A percentile compares a stretch with the other conserved stretches of the same genome.
phyloP scores from a whole-genome alignment of 2,329 filamentous ascomycete species.

The Cytospora leucostoma region DNA sequence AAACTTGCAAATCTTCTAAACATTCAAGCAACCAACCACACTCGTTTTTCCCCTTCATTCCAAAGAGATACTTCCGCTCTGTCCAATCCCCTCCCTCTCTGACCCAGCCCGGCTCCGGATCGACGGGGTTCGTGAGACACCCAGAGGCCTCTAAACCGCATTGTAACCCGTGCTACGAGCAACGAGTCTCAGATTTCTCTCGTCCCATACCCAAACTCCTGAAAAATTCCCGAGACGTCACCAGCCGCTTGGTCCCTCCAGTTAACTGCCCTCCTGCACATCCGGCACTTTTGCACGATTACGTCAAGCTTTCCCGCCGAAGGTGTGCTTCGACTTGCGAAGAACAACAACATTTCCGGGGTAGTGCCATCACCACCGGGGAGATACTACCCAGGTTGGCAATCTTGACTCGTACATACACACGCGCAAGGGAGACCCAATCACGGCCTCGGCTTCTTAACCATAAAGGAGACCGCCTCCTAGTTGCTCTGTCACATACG shows the following conservation, averaged over 20 bases:
- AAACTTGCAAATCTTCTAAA: not conserved
- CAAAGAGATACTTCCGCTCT: not conserved
- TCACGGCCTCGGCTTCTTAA: not conserved
- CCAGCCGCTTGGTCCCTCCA: not conserved
- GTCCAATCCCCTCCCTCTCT: not conserved
- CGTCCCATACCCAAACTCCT: slow-evolving; percentile 19
- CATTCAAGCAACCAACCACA: not conserved
- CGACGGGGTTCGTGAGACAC: slow-evolving; percentile 36
- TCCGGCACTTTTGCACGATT: not conserved
- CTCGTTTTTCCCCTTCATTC: not conserved
- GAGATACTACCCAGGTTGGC: not conserved
- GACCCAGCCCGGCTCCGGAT: slow-evolving; percentile 1
- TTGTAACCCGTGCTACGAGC: slow-evolving; percentile 29
- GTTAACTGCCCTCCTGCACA: not conserved
- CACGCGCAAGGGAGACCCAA: not conserved
- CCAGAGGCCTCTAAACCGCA: slow-evolving; percentile 29
- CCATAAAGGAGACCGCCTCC: not conserved
- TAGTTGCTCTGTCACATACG: not conserved
- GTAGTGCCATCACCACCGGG: not conserved
- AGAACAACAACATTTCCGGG: not conserved
- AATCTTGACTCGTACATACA: slow-evolving; percentile 2
- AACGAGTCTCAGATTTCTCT: slow-evolving; percentile 27
- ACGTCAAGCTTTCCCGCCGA: not conserved
- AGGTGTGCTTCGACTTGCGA: not conserved
- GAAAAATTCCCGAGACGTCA: not conserved